Percentiles rank a stretch among this genome's conserved stretches.
phyloP scores from a whole-genome alignment of 129 eudicot genomes.

The Kitagawia praeruptora region DNA sequence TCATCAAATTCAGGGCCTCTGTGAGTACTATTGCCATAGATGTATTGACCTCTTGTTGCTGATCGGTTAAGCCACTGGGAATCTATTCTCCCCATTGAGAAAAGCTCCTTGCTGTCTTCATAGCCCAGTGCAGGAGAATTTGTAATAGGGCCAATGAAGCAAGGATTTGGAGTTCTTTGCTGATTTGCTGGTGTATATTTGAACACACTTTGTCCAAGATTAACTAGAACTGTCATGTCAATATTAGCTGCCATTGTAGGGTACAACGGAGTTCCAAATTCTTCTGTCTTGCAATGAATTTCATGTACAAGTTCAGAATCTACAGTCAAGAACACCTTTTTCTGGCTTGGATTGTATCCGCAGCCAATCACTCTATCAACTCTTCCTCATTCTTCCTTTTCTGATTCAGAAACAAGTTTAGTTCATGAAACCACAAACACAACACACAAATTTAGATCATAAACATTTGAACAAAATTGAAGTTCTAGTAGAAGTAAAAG shows the following conservation, averaged over 20 bases:
- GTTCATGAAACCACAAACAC: conserved; percentile 33
- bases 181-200: too few relatives aligned
- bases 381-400: conserved; percentile 52
- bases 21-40: conserved; percentile 24
- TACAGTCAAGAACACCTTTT: conserved; percentile 70
- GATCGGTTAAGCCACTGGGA: conserved; percentile 62
- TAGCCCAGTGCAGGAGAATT: conserved; percentile 45
- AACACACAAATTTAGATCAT: background rate
- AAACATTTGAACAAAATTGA: background rate
- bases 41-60: conserved; percentile 26
- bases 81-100: conserved; percentile 85
- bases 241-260: conserved; percentile 62
- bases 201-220: too few relatives aligned
- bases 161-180: conserved; percentile 83
- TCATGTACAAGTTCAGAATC: conserved; percentile 69
- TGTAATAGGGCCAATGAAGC: conserved; percentile 53
- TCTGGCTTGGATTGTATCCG: conserved; percentile 70
- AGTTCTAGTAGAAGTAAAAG: background rate
- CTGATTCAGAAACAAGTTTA: conserved; percentile 41
- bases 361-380: conserved; percentile 67
- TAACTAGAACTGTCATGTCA: conserved; percentile 47
- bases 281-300: conserved; percentile 63
- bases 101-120: conserved; percentile 90
- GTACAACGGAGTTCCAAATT: too few relatives aligned
- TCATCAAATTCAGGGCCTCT: conserved; percentile 48